Conservation (phyloP, 2,329 filamentous ascomycete genomes). For the Colletotrichum eleusines region DNA sequence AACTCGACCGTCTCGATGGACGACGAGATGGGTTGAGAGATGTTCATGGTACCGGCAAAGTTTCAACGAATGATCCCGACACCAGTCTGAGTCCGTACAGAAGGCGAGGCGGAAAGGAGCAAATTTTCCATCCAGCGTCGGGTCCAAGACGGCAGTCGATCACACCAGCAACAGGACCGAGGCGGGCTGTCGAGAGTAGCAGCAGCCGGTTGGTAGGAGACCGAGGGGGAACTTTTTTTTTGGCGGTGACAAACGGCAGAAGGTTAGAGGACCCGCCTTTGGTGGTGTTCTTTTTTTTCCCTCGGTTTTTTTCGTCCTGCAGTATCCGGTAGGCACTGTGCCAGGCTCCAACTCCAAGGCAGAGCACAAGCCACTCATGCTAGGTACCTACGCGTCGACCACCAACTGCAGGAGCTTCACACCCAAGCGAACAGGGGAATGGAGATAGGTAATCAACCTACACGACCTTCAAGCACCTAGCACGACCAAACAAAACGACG, state of each 20-base stretch:
- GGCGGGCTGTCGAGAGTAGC: slow-evolving; percentile 10
- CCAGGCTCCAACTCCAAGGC: slow-evolving; percentile 5
- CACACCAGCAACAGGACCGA: slow-evolving; percentile 25
- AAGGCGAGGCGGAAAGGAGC: slow-evolving; percentile 22
- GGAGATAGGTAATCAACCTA: background rate
- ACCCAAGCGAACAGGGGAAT: background rate
- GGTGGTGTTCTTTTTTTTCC: background rate
- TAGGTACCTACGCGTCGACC: background rate
- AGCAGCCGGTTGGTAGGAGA: slow-evolving; percentile 1
- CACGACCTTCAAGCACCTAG: background rate
- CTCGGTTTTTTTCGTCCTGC: background rate
- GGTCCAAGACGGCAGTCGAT: slow-evolving; percentile 18
- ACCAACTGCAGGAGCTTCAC: background rate
- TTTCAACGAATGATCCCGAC: slow-evolving; percentile 29
- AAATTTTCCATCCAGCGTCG: slow-evolving; percentile 37
- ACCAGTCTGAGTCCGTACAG: slow-evolving; percentile 28
- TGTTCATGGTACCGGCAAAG: slow-evolving; percentile 66
- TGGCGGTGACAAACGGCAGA: slow-evolving; percentile 61
- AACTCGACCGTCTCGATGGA: slow-evolving; percentile 91
- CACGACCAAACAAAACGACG: background rate
- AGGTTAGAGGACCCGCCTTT: slow-evolving; percentile 43
- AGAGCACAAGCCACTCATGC: slow-evolving; percentile 1
- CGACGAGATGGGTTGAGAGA: slow-evolving; percentile 85
- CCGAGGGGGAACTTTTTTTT: slow-evolving; percentile 53
- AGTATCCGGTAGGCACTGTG: no score